These are phyloP conservation scores for Clavaria fumosa DNA, from an alignment of 768 basidiomycete genomes.

Conservation along the genomic window DNA sequence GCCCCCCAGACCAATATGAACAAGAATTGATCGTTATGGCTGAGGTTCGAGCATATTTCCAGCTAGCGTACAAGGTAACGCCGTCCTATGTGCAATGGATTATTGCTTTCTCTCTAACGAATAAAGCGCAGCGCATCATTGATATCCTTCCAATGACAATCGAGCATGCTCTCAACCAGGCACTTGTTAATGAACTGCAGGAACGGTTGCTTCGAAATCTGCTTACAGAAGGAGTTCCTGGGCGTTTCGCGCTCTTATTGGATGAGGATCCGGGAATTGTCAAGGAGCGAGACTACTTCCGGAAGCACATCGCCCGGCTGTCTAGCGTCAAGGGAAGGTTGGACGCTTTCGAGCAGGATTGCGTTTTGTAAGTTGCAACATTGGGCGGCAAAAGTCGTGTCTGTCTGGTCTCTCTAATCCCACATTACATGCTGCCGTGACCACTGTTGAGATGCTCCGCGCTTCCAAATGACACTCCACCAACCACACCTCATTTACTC, in stretches of 20 bases:
- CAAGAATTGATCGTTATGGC: conserved; percentile 39
- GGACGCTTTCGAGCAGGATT: conserved; percentile 16
- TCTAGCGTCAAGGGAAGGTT: conserved; percentile 21
- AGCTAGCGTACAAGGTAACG: conserved; percentile 36
- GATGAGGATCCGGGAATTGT: conserved; percentile 25
- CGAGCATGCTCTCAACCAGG: conserved; percentile 28
- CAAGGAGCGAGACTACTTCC: conserved; percentile 17
- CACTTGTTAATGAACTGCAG: conserved; percentile 22
- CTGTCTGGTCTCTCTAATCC: too few relatives aligned
- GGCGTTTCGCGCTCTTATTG: too few relatives aligned
- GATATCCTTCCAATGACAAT: conserved; percentile 38
- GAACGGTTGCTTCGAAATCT: too few relatives aligned
- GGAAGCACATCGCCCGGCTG: conserved; percentile 15
- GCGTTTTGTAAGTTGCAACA: too few relatives aligned
- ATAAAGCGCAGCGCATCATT: conserved; percentile 29
- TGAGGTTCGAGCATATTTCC: conserved; percentile 39
- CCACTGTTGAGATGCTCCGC: too few relatives aligned
- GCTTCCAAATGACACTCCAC: too few relatives aligned
- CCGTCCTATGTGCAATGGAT: neutral
- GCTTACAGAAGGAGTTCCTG: too few relatives aligned
- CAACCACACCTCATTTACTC: too few relatives aligned
- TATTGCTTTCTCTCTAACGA: neutral
- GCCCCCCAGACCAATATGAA: conserved; percentile 9
- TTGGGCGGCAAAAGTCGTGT: too few relatives aligned
- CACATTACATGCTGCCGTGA: too few relatives aligned